Conservation (phyloP, 441 rosid species). For the Hura crepitans region DNA sequence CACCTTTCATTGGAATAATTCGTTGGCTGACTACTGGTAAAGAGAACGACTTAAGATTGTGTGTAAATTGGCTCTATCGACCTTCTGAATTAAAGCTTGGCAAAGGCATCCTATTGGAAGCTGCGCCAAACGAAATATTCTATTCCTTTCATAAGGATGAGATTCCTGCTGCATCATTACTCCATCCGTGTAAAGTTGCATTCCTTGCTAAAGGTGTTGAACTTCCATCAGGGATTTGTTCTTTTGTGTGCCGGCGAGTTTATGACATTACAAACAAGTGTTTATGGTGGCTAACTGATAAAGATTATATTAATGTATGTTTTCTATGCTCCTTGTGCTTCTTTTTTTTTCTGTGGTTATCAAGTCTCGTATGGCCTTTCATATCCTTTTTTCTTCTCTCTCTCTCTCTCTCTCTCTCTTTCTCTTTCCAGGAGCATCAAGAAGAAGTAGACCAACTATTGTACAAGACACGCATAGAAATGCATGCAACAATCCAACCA, state of each 20-base stretch:
- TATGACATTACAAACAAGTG: slow-evolving; percentile 68
- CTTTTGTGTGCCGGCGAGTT: slow-evolving; percentile 78
- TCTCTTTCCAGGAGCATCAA: slow-evolving; percentile 54
- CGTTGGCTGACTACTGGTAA: slow-evolving; percentile 43
- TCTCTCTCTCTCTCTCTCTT: neutral
- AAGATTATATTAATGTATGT: slow-evolving; percentile 75
- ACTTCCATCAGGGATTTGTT: slow-evolving; percentile 71
- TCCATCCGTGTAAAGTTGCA: slow-evolving; percentile 86
- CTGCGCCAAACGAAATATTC: slow-evolving; percentile 85
- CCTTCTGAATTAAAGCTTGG: slow-evolving; percentile 78
- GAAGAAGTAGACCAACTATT: slow-evolving; percentile 78
- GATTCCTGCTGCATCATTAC: slow-evolving; percentile 70
- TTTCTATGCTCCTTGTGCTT: neutral
- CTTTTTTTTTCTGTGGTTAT: neutral
- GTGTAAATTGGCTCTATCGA: slow-evolving; percentile 87
- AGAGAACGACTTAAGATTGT: slow-evolving; percentile 47
- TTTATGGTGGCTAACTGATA: slow-evolving; percentile 94
- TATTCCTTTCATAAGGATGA: slow-evolving; percentile 91
- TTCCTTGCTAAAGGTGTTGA: slow-evolving; percentile 72
- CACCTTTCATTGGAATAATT: slow-evolving; percentile 75
- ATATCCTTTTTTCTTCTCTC: neutral
- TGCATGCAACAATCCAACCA: slow-evolving; percentile 71
- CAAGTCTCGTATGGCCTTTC: neutral
- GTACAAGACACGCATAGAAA: slow-evolving; percentile 56
- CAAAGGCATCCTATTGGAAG: slow-evolving; percentile 73